Conservation (phyloP, 371 early-diverging fungal species). For the Sanchytrium tribonematis region DNA sequence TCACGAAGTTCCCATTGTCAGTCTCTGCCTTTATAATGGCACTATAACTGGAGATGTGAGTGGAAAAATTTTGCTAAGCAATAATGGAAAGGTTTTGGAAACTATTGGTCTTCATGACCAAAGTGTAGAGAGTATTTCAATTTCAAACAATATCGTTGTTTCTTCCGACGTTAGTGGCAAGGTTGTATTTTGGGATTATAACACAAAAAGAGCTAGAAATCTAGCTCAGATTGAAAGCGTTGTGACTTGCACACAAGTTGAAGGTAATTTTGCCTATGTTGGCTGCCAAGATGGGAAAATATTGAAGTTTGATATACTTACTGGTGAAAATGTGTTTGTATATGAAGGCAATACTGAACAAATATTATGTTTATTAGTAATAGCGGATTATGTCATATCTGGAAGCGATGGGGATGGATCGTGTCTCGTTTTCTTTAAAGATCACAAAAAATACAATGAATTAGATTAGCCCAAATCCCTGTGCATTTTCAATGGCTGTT, state of each 20-base stretch:
- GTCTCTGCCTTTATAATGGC: background rate
- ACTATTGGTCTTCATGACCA: background rate
- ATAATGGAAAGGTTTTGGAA: background rate
- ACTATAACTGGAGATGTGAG: background rate
- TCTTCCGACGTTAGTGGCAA: background rate
- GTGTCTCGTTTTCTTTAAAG: background rate
- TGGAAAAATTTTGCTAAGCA: background rate
- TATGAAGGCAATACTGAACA: background rate
- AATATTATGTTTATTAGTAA: background rate
- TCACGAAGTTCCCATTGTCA: background rate
- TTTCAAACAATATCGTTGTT: background rate
- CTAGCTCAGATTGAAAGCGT: background rate
- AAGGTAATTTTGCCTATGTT: background rate
- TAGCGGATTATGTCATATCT: background rate
- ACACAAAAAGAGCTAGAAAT: background rate
- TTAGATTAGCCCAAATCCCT: conserved; percentile 71
- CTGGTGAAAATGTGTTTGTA: background rate
- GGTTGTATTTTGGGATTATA: background rate
- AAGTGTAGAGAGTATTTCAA: background rate
- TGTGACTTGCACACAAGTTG: background rate
- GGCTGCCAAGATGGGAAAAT: background rate
- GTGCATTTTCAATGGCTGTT: conserved; percentile 78
- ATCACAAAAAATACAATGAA: background rate
- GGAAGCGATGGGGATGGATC: background rate
- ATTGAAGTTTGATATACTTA: background rate